phyloP scores from a whole-genome alignment of 2,329 filamentous ascomycete species.

The Ceratocystiopsis minuta region DNA sequence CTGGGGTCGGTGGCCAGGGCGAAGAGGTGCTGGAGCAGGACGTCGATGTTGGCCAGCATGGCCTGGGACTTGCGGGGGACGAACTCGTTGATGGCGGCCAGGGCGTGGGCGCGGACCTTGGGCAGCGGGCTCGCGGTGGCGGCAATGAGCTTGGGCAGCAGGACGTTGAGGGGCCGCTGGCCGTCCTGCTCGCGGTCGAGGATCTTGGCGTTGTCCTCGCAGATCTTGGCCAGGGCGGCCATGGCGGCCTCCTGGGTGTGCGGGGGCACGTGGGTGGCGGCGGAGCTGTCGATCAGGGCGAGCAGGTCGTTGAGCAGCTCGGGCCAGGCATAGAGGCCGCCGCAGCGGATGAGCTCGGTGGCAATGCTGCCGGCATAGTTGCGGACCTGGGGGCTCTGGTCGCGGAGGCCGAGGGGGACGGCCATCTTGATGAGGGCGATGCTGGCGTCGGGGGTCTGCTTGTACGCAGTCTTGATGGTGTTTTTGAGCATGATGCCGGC shows the following conservation, averaged over 20 bases:
- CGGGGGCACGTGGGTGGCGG: conserved; percentile 40
- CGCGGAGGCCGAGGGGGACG: conserved; percentile 62
- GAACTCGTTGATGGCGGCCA: conserved; percentile 83
- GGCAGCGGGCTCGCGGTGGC: conserved; percentile 61
- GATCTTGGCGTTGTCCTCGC: conserved; percentile 81
- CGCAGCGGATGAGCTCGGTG: conserved; percentile 72
- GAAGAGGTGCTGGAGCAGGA: conserved; percentile 69
- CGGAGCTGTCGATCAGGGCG: conserved; percentile 55
- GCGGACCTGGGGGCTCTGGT: conserved; percentile 65
- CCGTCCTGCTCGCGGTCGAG: conserved; percentile 78
- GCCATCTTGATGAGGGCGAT: conserved; percentile 63
- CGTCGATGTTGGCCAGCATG: conserved; percentile 62
- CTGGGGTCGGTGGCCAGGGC: conserved; percentile 58
- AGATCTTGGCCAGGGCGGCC: conserved; percentile 84
- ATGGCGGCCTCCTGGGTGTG: conserved; percentile 84
- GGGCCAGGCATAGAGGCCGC: conserved; percentile 79
- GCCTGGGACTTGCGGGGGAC: conserved; percentile 70
- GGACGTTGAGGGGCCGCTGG: conserved; percentile 68
- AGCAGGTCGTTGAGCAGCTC: conserved; percentile 74
- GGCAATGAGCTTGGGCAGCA: conserved; percentile 79
- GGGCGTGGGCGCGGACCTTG: conserved; percentile 61
- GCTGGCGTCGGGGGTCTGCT: conserved; percentile 54
- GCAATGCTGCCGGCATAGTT: conserved; percentile 85
- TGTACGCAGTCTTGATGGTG: conserved; percentile 61
- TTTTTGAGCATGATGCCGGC: conserved; percentile 95